Evolutionary conservation across 2,329 filamentous ascomycete genomes (phyloP).

Genomic region (Colletotrichum navitas): DNA sequence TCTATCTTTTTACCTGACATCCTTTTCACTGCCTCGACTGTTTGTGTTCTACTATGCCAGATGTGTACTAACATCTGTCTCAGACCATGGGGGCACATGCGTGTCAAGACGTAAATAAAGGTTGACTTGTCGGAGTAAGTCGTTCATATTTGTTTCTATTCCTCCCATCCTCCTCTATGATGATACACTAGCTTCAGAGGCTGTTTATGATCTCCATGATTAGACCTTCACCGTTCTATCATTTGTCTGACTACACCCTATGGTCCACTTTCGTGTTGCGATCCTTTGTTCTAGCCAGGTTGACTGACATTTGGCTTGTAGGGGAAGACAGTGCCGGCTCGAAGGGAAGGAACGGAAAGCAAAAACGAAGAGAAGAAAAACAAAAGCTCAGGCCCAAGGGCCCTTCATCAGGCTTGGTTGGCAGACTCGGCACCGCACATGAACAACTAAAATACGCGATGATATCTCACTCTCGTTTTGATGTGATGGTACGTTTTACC

Average conservation of each 20-base stretch:
- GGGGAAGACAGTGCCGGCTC: background rate
- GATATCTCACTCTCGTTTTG: background rate
- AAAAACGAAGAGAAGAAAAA: background rate
- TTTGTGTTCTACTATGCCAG: slow-evolving; percentile 19
- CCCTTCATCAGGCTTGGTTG: slow-evolving; percentile 17
- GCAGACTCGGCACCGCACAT: background rate
- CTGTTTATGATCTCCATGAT: slow-evolving; percentile 62
- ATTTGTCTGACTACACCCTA: slow-evolving; percentile 39
- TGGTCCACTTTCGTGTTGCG: background rate
- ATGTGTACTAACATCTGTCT: background rate
- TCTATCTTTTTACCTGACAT: slow-evolving; percentile 45
- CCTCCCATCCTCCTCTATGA: slow-evolving; percentile 49
- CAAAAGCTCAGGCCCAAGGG: slow-evolving; percentile 4
- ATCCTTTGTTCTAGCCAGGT: background rate
- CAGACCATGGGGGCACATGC: background rate
- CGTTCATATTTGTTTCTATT: background rate
- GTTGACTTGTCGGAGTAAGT: background rate
- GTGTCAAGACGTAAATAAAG: background rate
- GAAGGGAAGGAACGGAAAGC: too few relatives aligned
- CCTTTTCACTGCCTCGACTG: background rate
- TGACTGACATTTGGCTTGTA: background rate
- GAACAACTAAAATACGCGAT: background rate
- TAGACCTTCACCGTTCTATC: slow-evolving; percentile 53
- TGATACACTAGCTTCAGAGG: slow-evolving; percentile 58
- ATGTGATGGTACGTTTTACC: slow-evolving; percentile 1